A percentile compares a stretch with the other conserved stretches of the same genome.
phyloP scores from a whole-genome alignment of 1,284 basidiomycete species.

The Abortiporus biennis region DNA sequence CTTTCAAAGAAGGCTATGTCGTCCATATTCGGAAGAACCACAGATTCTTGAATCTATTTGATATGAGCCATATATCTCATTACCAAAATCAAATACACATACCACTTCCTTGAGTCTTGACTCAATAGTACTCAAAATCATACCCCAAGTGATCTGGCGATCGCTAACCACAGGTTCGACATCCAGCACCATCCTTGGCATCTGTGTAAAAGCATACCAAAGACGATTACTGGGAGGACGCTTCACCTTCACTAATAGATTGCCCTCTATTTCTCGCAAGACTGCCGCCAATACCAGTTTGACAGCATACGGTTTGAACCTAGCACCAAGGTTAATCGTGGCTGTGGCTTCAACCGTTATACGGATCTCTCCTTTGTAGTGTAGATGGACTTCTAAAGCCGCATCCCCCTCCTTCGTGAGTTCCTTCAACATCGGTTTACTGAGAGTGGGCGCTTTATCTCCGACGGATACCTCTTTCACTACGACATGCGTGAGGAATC shows the following conservation, averaged over 20 bases:
- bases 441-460: slow-evolving; percentile 74
- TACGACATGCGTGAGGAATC: slow-evolving; percentile 80
- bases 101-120: slow-evolving; percentile 86
- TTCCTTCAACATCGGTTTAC: slow-evolving; percentile 97
- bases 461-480: slow-evolving; percentile 91
- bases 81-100: slow-evolving; percentile 29
- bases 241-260: slow-evolving; percentile 87
- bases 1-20: slow-evolving; percentile 96
- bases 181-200: slow-evolving; percentile 84
- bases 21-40: slow-evolving; percentile 97
- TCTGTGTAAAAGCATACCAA: slow-evolving; percentile 97
- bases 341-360: slow-evolving; percentile 88
- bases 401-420: slow-evolving; percentile 91
- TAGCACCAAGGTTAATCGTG: slow-evolving; percentile 73
- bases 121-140: slow-evolving; percentile 89
- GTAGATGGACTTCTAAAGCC: slow-evolving; percentile 80
- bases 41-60: slow-evolving; percentile 82
- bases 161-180: slow-evolving; percentile 94
- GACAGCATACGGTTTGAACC: slow-evolving; percentile 87
- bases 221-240: slow-evolving; percentile 93
- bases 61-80: slow-evolving; percentile 1
- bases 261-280: slow-evolving; percentile 85
- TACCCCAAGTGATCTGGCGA: slow-evolving; percentile 86
- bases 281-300: slow-evolving; percentile 86
- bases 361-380: slow-evolving; percentile 81